Evolutionary conservation across 2,329 filamentous ascomycete species (phyloP), one percentile per base, ranked within the genome.

Genomic region (Westerdykella aurantiaca): DNA sequence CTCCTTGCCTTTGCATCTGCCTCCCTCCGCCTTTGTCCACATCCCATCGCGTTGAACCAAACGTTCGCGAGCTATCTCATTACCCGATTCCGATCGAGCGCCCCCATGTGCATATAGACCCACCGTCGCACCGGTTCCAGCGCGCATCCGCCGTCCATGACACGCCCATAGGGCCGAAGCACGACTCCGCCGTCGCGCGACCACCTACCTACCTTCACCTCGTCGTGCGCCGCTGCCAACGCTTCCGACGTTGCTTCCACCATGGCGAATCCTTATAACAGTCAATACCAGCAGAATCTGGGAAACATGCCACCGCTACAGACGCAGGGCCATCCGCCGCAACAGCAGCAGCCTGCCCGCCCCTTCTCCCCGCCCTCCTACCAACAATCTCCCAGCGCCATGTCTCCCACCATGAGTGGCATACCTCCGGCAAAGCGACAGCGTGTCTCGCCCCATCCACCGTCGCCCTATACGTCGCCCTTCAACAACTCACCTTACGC

Each of bases 351-450:
- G 44, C 66, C 63, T 53, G 52, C 76, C 37, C 59, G 62, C 50
- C 41, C 61, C 41, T 64, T 55, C 53, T 67, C 65, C n/a, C 65
- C 65, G 40, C 56, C 52, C 6, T 52, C 56, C 12, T 64, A 63
- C 56, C 57, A 61, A 52, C 81, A 83, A 37, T 77, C 73, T 39
- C 71, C 76, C 17, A 72, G 76, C 25, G 58, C 66, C 61, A 67
- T 69, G 61, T 70, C 84, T 68, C 78, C 63, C 5, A 62, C 55
- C 46, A 56, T 54, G 47, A 49, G 49, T 45, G 51, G 53, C 47
- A 55, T 56, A 39, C 85, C 85, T 39, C 82, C 86, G 13, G 80
- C 78, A 46, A 91, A 93, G 71, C 79, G 86, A 63, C 83, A 78
- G 63, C 83, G 81, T 44, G 71, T 86, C 38, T 87, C 84, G 21